Conservation (phyloP, 176 grass and related monocot genomes). For the Oropetium thomaeum region DNA sequence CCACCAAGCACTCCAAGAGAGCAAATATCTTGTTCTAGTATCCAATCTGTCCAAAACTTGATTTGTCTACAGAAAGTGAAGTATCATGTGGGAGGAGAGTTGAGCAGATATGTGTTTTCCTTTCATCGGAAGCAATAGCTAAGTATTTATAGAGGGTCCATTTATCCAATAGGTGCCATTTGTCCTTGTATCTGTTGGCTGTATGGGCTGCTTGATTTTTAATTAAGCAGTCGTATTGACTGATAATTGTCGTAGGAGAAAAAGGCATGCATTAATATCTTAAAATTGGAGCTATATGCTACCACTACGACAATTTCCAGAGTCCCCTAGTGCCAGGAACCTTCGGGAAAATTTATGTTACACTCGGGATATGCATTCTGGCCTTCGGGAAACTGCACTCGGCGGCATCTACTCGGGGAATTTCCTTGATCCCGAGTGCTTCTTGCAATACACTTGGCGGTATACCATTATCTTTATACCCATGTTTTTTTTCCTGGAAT, state of each 20-base stretch:
- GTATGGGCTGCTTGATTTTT: neutral
- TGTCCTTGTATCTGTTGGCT: neutral
- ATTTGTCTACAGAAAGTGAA: neutral
- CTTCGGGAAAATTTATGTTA: too few species aligned
- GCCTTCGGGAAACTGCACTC: too few species aligned
- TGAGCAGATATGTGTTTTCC: neutral
- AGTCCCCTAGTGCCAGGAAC: too few species aligned
- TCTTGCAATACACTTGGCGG: too few species aligned
- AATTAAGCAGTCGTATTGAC: neutral
- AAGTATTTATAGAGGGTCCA: neutral
- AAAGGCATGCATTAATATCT: neutral
- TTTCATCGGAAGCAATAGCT: neutral
- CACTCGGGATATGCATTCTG: too few species aligned
- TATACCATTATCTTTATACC: too few species aligned
- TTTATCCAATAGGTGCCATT: slow-evolving; percentile 15
- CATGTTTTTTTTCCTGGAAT: too few species aligned
- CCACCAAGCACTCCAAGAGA: neutral
- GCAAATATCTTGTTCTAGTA: neutral
- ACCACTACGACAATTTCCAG: too few species aligned
- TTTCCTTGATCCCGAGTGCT: too few species aligned
- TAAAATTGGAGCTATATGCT: neutral
- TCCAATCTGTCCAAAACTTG: neutral
- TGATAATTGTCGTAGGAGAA: neutral
- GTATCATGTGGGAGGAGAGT: neutral
- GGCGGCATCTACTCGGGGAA: too few species aligned